These are phyloP conservation scores for Ochetophila trinervis DNA, from an alignment of 306 rosid genomes.

Conservation along the genomic window DNA sequence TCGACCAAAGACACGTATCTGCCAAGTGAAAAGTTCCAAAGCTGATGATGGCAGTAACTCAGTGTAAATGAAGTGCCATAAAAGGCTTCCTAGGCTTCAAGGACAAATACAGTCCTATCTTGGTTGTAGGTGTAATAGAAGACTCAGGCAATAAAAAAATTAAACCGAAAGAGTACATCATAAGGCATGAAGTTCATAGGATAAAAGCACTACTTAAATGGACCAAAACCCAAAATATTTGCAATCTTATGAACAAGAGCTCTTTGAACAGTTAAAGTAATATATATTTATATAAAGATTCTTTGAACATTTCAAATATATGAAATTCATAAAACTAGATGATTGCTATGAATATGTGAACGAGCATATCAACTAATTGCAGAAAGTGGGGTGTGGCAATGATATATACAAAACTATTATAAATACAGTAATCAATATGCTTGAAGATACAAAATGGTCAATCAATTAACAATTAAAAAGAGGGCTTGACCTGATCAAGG, in stretches of 20 bases:
- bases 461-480: constrained; percentile 19
- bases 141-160: background rate
- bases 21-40: constrained; percentile 22
- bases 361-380: background rate
- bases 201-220: background rate
- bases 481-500: constrained; percentile 72
- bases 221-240: background rate
- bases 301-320: background rate
- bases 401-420: background rate
- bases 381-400: background rate
- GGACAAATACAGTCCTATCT: background rate
- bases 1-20: constrained; percentile 88
- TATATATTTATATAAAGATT: background rate
- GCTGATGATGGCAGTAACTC: background rate
- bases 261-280: no score
- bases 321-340: background rate
- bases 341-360: no score
- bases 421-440: background rate
- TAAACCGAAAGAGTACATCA: background rate
- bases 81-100: background rate
- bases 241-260: background rate
- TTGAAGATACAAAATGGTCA: background rate
- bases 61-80: background rate
- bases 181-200: background rate
- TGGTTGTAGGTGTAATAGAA: background rate